Percentiles rank a stretch among this genome's conserved stretches.
Evolutionary conservation across 2,329 filamentous ascomycete species (phyloP).

Genomic region (Chaetomiaceae sp.): DNA sequence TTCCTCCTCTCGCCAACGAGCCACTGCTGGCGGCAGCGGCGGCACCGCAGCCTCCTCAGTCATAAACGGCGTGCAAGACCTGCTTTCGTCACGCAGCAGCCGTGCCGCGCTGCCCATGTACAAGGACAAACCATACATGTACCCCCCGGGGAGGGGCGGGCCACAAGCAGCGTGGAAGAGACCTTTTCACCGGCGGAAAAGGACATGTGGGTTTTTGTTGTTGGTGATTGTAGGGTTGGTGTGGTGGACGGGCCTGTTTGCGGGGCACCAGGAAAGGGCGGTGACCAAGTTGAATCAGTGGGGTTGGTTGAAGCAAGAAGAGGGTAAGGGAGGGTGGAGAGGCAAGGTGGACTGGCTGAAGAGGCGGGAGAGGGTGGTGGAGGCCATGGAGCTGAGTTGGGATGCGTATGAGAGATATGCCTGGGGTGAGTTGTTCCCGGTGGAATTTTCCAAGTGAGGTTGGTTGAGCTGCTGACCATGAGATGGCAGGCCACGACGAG

Average conservation of each 20-base stretch:
- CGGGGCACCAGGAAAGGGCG: conserved; percentile 34
- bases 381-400: conserved; percentile 90
- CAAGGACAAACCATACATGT: conserved; percentile 93
- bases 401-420: conserved; percentile 87
- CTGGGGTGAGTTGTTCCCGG: conserved; percentile 65
- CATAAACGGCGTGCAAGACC: conserved; percentile 52
- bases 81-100: conserved; percentile 2
- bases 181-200: conserved; percentile 56
- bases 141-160: conserved; percentile 55
- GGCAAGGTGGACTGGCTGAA: conserved; percentile 65
- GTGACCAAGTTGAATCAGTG: conserved; percentile 40
- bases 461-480: background rate
- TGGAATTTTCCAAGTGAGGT: background rate
- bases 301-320: conserved; percentile 54
- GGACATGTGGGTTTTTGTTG: conserved; percentile 49
- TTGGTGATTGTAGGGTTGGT: conserved; percentile 56
- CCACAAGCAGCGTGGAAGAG: conserved; percentile 39
- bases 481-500: conserved; percentile 66
- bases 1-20: conserved; percentile 20
- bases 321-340: conserved; percentile 30
- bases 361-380: conserved; percentile 75
- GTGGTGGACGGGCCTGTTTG: conserved; percentile 66
- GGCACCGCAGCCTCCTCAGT: conserved; percentile 30
- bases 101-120: conserved; percentile 76
- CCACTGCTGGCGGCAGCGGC: too few species aligned